Evolutionary conservation across 2,329 filamentous ascomycete genomes (phyloP).

Genomic region (Magnaporthales sp.): DNA sequence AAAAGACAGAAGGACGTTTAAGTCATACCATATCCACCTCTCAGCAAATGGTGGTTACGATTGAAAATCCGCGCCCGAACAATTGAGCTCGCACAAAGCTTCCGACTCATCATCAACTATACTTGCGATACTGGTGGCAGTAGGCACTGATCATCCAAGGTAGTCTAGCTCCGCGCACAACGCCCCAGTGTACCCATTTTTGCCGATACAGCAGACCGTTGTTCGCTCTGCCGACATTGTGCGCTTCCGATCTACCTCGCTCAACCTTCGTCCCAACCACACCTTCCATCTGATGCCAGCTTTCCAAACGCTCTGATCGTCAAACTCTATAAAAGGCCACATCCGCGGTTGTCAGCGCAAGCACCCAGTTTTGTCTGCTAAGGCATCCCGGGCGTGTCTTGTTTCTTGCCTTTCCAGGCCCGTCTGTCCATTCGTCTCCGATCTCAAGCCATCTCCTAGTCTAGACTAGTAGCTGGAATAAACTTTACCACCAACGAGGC

Average conservation of each 20-base stretch:
- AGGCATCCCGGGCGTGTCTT: neutral
- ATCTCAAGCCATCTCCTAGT: neutral
- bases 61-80: neutral
- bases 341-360: neutral
- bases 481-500: neutral
- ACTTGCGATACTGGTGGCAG: neutral
- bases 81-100: neutral
- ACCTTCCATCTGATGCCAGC: neutral
- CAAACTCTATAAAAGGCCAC: neutral
- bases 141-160: neutral
- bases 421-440: neutral
- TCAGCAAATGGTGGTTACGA: neutral
- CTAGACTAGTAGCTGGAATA: slow-evolving; percentile 2
- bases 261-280: neutral
- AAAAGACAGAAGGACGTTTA: neutral
- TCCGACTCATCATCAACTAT: neutral
- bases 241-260: neutral
- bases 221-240: neutral
- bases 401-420: neutral
- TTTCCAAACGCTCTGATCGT: neutral
- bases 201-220: neutral
- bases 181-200: neutral
- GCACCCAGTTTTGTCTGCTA: neutral
- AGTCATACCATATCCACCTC: neutral
- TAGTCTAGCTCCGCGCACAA: neutral